Evolutionary conservation across 768 basidiomycete genomes (phyloP), one percentile per base, ranked within the genome.

Genomic region (Lactifluus volemus): DNA sequence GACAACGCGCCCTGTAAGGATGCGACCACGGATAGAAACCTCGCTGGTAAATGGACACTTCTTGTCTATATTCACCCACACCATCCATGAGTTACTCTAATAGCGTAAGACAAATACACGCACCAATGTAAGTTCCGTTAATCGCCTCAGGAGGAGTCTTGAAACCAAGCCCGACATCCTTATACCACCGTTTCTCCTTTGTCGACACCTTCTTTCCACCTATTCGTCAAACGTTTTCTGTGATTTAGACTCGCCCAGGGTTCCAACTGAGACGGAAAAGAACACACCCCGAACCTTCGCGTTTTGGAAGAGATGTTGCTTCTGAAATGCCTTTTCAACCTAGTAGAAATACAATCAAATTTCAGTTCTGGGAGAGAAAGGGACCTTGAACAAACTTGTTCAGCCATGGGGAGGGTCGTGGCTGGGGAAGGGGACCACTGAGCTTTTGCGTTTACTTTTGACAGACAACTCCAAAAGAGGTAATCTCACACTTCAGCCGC

Each of bases 11-110:
- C 97, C 97, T 53, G 94, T 96, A 65, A 99, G 79, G 78, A 99
- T 99, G 70, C 97, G 95, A 58, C 97, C 97, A 73, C 97, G 96
- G 74, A 99, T 99, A 59, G 97, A 98, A 70, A 99, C 79, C 68
- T 93, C 80, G 66, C 96, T 91, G 67, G 92, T 95, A 83, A 98
- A 99, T 30, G 97, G 97, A 80, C 97, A 99, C 79, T 99, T 99
- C 83, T 98, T 98, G 84, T 99, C 97, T 93, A 69, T 29, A 36
- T 41, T 51, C 49, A 45, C 30, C 34, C 48, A 9, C 48, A 48
- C 45, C 36, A 36, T 55, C 34, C 38, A 10, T 51, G 44, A 41
- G 25, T 11, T 29, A 34, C 29, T 50, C 30, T 15, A 15, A 19
- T 14, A 3, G 19, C 29, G 42, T 36, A 34, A 49, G 38, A 41